phyloP scores from a whole-genome alignment of 768 basidiomycete genomes.

The Calocera cornea region DNA sequence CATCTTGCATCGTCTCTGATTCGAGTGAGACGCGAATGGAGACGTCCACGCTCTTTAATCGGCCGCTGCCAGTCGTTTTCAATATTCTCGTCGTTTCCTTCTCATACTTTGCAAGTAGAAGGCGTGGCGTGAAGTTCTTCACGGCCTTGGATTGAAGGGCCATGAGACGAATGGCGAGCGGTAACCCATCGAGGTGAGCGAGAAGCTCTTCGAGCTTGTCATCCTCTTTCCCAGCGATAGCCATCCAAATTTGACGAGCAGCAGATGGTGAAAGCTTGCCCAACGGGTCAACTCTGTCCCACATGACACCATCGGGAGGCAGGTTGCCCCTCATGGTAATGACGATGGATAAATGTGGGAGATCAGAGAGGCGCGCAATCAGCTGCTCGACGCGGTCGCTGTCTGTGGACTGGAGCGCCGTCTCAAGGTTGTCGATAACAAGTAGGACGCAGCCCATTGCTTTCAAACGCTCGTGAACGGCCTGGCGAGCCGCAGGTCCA shows the following conservation, averaged over 20 bases:
- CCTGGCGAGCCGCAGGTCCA: slow-evolving; percentile 14
- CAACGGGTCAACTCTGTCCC: background rate
- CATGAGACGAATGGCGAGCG: background rate
- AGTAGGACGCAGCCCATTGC: slow-evolving; percentile 17
- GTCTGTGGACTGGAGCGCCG: slow-evolving; percentile 24
- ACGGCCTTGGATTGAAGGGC: background rate
- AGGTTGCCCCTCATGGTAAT: slow-evolving; percentile 24
- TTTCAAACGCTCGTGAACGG: slow-evolving; percentile 13
- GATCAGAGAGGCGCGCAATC: slow-evolving; percentile 16
- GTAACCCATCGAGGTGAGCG: background rate
- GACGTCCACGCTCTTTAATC: background rate
- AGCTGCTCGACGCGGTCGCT: slow-evolving; percentile 19
- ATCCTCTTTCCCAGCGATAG: background rate
- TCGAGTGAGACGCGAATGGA: background rate
- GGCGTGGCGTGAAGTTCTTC: background rate
- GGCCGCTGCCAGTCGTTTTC: background rate
- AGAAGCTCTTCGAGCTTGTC: background rate
- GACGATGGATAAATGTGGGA: slow-evolving; percentile 23
- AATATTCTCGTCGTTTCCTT: background rate
- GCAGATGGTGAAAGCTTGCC: background rate
- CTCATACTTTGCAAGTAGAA: background rate
- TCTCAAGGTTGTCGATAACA: slow-evolving; percentile 32
- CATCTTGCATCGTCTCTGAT: background rate
- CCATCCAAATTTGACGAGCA: background rate
- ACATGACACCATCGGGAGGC: background rate